phyloP scores from a whole-genome alignment of 371 early-diverging fungal species.

The Batrachochytrium dendrobatidis region DNA sequence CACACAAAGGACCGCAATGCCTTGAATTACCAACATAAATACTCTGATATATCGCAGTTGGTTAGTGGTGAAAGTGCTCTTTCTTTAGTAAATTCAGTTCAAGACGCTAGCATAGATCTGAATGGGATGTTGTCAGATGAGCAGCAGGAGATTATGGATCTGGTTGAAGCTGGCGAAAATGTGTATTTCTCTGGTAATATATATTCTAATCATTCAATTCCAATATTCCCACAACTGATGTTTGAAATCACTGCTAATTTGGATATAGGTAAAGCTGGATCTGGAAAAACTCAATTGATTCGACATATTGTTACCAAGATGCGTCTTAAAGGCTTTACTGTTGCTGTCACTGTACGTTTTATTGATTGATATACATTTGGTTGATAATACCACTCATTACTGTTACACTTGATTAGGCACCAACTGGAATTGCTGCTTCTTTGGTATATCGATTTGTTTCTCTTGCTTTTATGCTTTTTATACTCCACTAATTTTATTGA shows the following conservation, averaged over 20 bases:
- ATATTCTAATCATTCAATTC: neutral
- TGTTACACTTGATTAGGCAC: constrained; percentile 17
- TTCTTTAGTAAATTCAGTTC: too few relatives aligned
- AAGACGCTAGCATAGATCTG: too few relatives aligned
- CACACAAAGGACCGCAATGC: too few relatives aligned
- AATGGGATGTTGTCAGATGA: constrained; percentile 22
- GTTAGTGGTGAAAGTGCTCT: too few relatives aligned
- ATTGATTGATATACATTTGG: neutral
- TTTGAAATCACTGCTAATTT: neutral
- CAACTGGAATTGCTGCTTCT: constrained; percentile 40
- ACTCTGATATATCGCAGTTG: too few relatives aligned
- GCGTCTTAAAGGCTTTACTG: constrained; percentile 25
- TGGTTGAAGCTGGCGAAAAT: constrained; percentile 27
- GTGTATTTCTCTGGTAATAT: constrained; percentile 45
- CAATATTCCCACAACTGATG: neutral
- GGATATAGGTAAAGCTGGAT: constrained; percentile 32
- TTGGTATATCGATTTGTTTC: constrained; percentile 10
- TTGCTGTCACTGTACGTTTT: constrained; percentile 33
- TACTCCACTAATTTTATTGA: neutral
- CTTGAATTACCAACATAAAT: too few relatives aligned
- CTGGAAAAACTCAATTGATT: constrained; percentile 37
- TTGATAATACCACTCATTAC: neutral
- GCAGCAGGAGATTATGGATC: constrained; percentile 22
- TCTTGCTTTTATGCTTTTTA: constrained; percentile 16
- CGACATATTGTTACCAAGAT: constrained; percentile 17